Conservation (phyloP, 192 early-diverging fungal genomes). For the Rhizophlyctis rosea region DNA sequence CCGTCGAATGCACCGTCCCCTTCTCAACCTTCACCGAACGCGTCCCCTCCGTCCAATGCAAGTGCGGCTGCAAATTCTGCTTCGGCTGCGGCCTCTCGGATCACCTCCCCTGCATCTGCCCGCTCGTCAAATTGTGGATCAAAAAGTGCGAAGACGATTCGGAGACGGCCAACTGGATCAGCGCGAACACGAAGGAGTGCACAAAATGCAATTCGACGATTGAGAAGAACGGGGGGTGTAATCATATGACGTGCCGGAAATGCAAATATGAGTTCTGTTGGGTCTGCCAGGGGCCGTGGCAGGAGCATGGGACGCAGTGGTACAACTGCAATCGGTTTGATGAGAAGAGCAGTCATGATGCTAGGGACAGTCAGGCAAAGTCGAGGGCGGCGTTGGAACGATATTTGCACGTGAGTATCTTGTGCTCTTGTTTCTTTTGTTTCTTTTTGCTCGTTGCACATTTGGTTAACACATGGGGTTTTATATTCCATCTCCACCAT, state of each 20-base stretch:
- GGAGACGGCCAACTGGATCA: slow-evolving; percentile 97
- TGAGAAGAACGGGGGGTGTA: slow-evolving; percentile 99
- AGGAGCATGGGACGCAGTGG: slow-evolving; percentile 91
- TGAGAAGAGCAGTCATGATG: slow-evolving; percentile 82
- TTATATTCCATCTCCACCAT: too few species aligned
- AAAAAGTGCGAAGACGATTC: slow-evolving; percentile 98
- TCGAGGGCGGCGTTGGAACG: slow-evolving; percentile 82
- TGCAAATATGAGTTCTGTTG: slow-evolving; percentile 99
- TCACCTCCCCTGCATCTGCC: slow-evolving; percentile 88
- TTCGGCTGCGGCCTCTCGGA: slow-evolving; percentile 85
- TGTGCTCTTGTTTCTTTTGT: slow-evolving; percentile 4
- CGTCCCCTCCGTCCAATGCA: slow-evolving; percentile 86
- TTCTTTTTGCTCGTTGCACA: slow-evolving; percentile 2
- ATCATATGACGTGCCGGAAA: slow-evolving; percentile 99
- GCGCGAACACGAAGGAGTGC: slow-evolving; percentile 86
- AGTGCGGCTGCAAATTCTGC: slow-evolving; percentile 79
- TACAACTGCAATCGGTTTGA: slow-evolving; percentile 98
- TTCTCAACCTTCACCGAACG: slow-evolving; percentile 61
- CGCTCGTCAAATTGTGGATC: slow-evolving; percentile 78
- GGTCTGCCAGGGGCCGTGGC: slow-evolving; percentile 98
- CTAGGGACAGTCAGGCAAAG: slow-evolving; percentile 83
- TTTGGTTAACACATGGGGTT: slow-evolving; percentile 8
- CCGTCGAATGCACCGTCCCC: slow-evolving; percentile 84
- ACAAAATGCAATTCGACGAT: slow-evolving; percentile 91
- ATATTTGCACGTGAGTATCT: slow-evolving; percentile 83